Evolutionary conservation across 805 yeast genomes (phyloP).

Genomic region (Pichia cephalocereana): DNA sequence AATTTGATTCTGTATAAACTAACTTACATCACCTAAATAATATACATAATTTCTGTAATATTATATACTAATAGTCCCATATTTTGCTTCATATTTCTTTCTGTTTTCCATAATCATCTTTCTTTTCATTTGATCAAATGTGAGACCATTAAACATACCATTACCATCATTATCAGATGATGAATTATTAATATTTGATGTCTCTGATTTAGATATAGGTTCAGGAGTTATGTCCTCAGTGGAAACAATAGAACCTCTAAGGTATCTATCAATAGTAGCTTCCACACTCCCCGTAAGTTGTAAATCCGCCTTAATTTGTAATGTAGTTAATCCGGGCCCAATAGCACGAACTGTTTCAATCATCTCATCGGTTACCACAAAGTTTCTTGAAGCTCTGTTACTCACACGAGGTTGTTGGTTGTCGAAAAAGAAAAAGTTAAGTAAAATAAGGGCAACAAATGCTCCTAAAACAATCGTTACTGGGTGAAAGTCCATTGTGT

Average conservation of each 20-base stretch:
- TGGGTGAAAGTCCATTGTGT: constrained; percentile 20
- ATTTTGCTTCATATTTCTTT: constrained; percentile 26
- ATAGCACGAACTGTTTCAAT: constrained; percentile 75
- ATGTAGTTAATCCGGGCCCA: constrained; percentile 62
- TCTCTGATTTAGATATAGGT: constrained; percentile 14
- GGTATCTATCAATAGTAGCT: constrained; percentile 62
- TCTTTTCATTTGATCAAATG: constrained; percentile 39
- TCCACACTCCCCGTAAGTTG: constrained; percentile 75
- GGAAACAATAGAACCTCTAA: constrained; percentile 31
- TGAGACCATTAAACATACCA: constrained; percentile 32
- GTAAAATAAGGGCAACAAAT: constrained; percentile 44
- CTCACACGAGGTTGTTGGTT: neutral
- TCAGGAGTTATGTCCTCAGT: constrained; percentile 40
- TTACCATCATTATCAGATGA: constrained; percentile 9
- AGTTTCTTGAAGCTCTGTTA: neutral
- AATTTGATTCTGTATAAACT: neutral
- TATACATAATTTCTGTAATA: neutral
- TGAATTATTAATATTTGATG: constrained; percentile 2
- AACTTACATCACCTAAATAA: no score
- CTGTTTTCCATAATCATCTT: constrained; percentile 58
- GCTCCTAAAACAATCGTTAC: constrained; percentile 39
- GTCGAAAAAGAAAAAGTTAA: constrained; percentile 55
- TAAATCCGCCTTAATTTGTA: constrained; percentile 67
- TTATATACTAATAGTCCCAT: constrained; percentile 1
- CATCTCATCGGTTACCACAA: constrained; percentile 52